phyloP scores from a whole-genome alignment of 2,329 filamentous ascomycete genomes.

The Xylariales sp. region DNA sequence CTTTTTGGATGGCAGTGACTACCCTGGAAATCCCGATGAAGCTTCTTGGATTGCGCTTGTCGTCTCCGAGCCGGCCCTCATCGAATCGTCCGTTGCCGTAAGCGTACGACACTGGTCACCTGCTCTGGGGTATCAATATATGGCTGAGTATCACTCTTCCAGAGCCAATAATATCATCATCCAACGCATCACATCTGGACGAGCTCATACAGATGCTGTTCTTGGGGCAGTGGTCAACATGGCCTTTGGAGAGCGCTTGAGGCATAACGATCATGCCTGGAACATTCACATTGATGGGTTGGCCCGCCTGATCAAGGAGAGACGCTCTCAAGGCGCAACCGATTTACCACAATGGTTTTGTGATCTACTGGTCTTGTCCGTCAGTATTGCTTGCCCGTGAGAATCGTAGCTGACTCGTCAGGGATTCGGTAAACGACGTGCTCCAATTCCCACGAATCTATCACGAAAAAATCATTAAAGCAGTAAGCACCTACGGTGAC shows the following conservation, averaged over 20 bases:
- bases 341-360: conserved; percentile 8
- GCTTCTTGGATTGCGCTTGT: conserved; percentile 19
- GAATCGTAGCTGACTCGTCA: background rate
- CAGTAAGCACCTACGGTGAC: background rate
- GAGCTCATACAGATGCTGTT: conserved; percentile 16
- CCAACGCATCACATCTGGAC: conserved; percentile 13
- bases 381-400: background rate
- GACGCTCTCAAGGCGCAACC: conserved; percentile 7
- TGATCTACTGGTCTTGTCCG: background rate
- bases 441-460: background rate
- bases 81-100: conserved; percentile 20
- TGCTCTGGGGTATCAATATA: conserved; percentile 13
- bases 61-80: conserved; percentile 18
- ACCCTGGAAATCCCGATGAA: conserved; percentile 9
- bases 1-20: background rate
- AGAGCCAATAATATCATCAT: conserved; percentile 18
- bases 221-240: conserved; percentile 20
- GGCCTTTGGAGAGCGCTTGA: conserved; percentile 19
- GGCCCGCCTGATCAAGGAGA: conserved; percentile 12
- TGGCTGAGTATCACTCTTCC: conserved; percentile 14
- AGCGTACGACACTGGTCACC: conserved; percentile 20
- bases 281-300: conserved; percentile 18
- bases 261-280: conserved; percentile 15
- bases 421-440: background rate
- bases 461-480: background rate